phyloP scores from a whole-genome alignment of 2,329 filamentous ascomycete species.

The Pseudogymnoascus pannorum region DNA sequence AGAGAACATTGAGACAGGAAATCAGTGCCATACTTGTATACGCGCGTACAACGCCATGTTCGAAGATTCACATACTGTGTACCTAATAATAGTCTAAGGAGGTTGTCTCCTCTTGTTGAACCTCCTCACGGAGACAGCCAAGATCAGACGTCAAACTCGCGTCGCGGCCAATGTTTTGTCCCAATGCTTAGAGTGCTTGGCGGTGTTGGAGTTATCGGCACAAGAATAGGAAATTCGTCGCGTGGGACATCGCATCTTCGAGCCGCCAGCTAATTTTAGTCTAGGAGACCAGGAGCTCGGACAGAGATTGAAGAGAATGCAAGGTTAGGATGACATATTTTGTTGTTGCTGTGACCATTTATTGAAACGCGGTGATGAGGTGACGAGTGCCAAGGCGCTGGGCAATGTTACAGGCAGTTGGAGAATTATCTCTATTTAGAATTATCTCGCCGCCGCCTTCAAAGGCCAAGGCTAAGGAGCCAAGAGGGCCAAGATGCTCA shows the following conservation, averaged over 20 bases:
- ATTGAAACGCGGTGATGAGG: background rate
- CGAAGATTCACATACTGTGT: background rate
- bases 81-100: background rate
- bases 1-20: background rate
- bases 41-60: background rate
- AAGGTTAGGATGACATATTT: background rate
- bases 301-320: background rate
- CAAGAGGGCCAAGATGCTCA: background rate
- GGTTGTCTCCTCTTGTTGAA: background rate
- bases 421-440: background rate
- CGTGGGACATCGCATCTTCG: background rate
- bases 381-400: background rate
- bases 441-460: too few relatives aligned
- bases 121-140: slow-evolving; percentile 2
- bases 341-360: background rate
- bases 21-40: background rate
- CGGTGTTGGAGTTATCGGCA: background rate
- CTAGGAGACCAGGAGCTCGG: background rate
- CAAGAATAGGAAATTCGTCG: background rate
- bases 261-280: background rate
- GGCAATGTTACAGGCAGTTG: background rate
- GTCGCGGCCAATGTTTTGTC: slow-evolving; percentile 1
- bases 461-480: background rate
- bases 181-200: background rate
- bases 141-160: background rate